Evolutionary conservation across 2,329 filamentous ascomycete genomes (phyloP).

Genomic region (Colletotrichum gigasporum): DNA sequence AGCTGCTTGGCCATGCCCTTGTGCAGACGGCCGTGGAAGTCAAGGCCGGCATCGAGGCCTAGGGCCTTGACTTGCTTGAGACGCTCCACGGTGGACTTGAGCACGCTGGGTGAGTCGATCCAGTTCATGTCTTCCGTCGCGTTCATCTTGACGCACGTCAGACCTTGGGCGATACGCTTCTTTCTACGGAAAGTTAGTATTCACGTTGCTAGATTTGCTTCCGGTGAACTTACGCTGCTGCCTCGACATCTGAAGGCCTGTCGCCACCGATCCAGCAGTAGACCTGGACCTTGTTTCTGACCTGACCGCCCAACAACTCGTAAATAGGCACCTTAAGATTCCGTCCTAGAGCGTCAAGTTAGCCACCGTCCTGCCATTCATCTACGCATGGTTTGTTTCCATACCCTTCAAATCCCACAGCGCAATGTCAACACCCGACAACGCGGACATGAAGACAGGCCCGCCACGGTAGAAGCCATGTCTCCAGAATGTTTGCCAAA

Average conservation of each 20-base stretch:
- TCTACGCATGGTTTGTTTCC: constrained; percentile 31
- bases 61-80: constrained; percentile 70
- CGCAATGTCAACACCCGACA: constrained; percentile 77
- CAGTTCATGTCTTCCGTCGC: constrained; percentile 74
- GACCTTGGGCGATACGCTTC: constrained; percentile 63
- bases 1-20: constrained; percentile 77
- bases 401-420: constrained; percentile 73
- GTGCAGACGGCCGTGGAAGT: constrained; percentile 76
- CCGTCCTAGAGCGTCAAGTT: constrained; percentile 2
- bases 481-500: constrained; percentile 75
- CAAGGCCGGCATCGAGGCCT: constrained; percentile 72
- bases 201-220: accelerated
- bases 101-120: constrained; percentile 69
- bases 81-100: constrained; percentile 68
- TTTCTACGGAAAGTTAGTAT: constrained; percentile 44
- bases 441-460: constrained; percentile 76
- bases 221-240: constrained; percentile 54
- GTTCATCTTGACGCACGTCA: constrained; percentile 74
- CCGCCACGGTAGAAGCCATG: constrained; percentile 75
- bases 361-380: neutral
- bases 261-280: constrained; percentile 78
- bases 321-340: constrained; percentile 64
- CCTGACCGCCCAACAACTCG: constrained; percentile 72
- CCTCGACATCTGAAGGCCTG: constrained; percentile 68
- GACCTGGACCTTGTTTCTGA: constrained; percentile 70